These are phyloP conservation scores for Claviceps sp. DNA, from an alignment of 2,329 filamentous ascomycete species.

Conservation along the genomic window DNA sequence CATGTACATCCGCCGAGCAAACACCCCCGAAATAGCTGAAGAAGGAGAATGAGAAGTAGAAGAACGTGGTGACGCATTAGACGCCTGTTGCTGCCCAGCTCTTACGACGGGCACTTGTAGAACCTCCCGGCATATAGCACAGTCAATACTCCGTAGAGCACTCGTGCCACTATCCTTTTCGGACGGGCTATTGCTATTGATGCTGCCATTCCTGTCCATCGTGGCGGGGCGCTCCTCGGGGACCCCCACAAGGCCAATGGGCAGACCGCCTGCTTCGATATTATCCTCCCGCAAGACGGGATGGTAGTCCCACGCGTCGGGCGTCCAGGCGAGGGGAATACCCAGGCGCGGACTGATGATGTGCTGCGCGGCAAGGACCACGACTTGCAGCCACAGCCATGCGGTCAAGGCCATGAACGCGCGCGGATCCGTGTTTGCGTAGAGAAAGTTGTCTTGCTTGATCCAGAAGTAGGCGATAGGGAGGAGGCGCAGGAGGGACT, in stretches of 20 bases:
- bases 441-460: slow-evolving; percentile 65
- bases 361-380: slow-evolving; percentile 67
- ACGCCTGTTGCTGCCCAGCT: slow-evolving; percentile 26
- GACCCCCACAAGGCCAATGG: slow-evolving; percentile 50
- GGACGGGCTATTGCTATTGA: too few relatives aligned
- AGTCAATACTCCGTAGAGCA: slow-evolving; percentile 53
- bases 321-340: slow-evolving; percentile 53
- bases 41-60: neutral
- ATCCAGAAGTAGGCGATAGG: slow-evolving; percentile 82
- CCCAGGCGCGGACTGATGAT: slow-evolving; percentile 82
- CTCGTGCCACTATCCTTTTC: slow-evolving; percentile 6
- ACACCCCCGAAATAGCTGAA: slow-evolving; percentile 48
- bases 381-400: slow-evolving; percentile 83
- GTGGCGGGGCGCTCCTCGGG: slow-evolving; percentile 4
- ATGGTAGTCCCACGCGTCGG: slow-evolving; percentile 89
- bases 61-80: neutral
- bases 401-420: slow-evolving; percentile 47
- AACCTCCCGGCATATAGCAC: slow-evolving; percentile 85
- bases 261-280: slow-evolving; percentile 64
- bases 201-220: neutral
- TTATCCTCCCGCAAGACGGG: slow-evolving; percentile 75
- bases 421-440: slow-evolving; percentile 53
- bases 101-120: slow-evolving; percentile 77
- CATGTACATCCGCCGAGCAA: slow-evolving; percentile 82
- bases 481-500: slow-evolving; percentile 63